Conservation (phyloP, 768 basidiomycete species). For the Boletus sp. region DNA sequence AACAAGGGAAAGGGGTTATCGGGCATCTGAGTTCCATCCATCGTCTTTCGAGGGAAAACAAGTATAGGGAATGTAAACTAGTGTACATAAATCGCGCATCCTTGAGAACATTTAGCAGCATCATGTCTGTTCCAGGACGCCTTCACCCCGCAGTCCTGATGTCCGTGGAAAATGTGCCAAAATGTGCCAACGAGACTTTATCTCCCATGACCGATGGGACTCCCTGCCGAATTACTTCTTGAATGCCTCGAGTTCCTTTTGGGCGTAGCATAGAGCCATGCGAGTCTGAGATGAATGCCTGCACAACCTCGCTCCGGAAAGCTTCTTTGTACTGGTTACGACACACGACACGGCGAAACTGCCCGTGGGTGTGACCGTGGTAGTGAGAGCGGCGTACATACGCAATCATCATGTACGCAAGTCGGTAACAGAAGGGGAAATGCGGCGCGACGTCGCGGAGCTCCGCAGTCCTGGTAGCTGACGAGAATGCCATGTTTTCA, state of each 20-base stretch:
- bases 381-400: background rate
- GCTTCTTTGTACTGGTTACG: background rate
- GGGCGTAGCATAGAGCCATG: background rate
- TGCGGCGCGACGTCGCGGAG: background rate
- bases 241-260: background rate
- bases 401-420: background rate
- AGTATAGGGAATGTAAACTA: constrained; percentile 17
- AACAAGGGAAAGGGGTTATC: constrained; percentile 38
- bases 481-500: background rate
- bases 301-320: background rate
- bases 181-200: background rate
- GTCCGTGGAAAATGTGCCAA: background rate
- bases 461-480: background rate
- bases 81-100: constrained; percentile 3
- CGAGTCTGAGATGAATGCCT: background rate
- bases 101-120: background rate
- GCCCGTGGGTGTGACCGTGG: background rate
- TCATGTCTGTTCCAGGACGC: background rate
- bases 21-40: constrained; percentile 32
- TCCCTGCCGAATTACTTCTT: background rate
- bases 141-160: too few species aligned
- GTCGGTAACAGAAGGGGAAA: background rate
- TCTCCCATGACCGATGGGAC: too few species aligned
- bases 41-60: background rate
- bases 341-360: background rate